A percentile compares a stretch with the other conserved stretches of the same genome.
Conservation (phyloP, 1,139 yeast species). For the Saccharomyces pastorianus region DNA sequence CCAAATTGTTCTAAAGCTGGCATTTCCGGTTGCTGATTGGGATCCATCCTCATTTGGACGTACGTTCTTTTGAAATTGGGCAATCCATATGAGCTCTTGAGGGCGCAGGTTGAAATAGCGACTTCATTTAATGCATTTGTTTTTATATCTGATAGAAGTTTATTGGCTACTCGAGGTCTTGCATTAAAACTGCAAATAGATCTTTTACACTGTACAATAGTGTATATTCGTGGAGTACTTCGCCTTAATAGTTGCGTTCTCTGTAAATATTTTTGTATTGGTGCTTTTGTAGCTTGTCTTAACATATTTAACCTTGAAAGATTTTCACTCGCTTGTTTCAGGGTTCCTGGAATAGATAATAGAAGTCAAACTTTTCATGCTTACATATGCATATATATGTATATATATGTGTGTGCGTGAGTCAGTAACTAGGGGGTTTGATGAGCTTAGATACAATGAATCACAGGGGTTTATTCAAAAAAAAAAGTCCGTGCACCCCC, state of each 20-base stretch:
- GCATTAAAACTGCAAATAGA: not conserved
- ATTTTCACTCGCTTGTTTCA: not conserved
- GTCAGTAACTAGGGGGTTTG: not conserved
- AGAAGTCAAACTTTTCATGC: not conserved
- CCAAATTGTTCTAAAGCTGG: conserved; percentile 85
- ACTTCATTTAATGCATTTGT: not conserved
- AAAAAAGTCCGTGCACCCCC: not conserved
- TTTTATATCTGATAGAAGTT: not conserved
- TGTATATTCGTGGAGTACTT: not conserved
- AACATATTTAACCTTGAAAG: not conserved
- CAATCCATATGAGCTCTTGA: not conserved
- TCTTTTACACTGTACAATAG: not conserved
- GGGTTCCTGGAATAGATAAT: not conserved
- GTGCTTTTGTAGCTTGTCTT: not conserved
- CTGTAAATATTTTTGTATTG: not conserved
- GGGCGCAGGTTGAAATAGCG: not conserved
- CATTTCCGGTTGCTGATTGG: conserved; percentile 42
- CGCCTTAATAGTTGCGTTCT: not conserved
- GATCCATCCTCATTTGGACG: conserved; percentile 35
- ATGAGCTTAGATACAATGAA: not conserved
- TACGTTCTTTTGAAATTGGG: conserved; percentile 6
- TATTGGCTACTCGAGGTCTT: not conserved
- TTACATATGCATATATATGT: not conserved
- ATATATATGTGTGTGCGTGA: not conserved
- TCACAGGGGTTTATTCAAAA: not conserved